Base-by-base conservation (phyloP, 2,329 filamentous ascomycete genomes). In the Phialemoniopsis sp. region DNA sequence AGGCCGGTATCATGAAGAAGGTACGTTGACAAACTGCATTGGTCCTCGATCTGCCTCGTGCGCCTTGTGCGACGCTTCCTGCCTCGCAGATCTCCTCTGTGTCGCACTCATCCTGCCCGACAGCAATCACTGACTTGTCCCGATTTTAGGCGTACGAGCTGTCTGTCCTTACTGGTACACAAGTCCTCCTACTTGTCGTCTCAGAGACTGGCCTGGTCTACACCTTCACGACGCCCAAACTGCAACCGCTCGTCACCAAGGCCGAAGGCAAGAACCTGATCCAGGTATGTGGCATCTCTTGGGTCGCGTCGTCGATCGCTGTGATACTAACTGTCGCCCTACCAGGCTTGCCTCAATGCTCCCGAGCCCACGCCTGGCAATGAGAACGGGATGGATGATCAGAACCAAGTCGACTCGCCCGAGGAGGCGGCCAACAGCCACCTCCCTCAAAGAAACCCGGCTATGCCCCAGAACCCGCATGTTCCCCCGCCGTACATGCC, bases 1-100 rank as follows among this genome's bases (percentile, higher is more conserved):
- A 98, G 76, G 93, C 93, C 41, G 93, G 93, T 56, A 97, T 98
- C 68, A 97, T 98, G 93, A 97, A 98, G 79, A 97, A 97, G 89
- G 93, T 96, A 64, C 53, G 82, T 75, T 29, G 42, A 47, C 37
- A 28, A 37, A 35, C 17, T 21, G 19, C 34, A 29, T 37, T 14
- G 13, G 18, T 18, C 19, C 29, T 18, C 30, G 15, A 6, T 32
- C 15, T 13, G 16, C 28, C 21, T 8, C 26, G 5, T 18, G 32
- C 32, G 6, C 32, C 29, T 31, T 43, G 36, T 28, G 29, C 34
- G 29, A 19, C 32, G 21, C 26, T 3, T 34, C 26, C 5, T 38
- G 16, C 32, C 9, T 29, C 32, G 28, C 28, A 14, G 15, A 32
- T 16, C 13, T 36, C 15, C 21, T 26, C 21, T 26, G 21, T 10